Evolutionary conservation across 2,329 filamentous ascomycete genomes (phyloP), one percentile per base, ranked within the genome.

Genomic region (Lachnellula occidentalis): DNA sequence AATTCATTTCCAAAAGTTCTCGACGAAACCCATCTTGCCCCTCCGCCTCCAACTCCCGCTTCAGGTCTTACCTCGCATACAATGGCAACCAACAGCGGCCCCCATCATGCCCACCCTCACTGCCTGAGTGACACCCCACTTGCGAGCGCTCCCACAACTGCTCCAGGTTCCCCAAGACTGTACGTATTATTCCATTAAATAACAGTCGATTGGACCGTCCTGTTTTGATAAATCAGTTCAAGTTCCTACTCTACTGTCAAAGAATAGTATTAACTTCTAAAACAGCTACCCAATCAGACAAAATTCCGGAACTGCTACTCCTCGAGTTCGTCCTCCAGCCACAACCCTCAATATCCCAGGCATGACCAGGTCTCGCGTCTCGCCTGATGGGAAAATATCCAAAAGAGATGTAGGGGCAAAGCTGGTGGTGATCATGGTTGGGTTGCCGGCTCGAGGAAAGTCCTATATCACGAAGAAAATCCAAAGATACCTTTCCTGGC

Each of bases 401-500:
- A 86, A 92, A 68, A 82, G 92, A 67, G 94, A 99, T 79, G 88
- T 99, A 48, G 94, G 92, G 48, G 88, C 94, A 41, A 99, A 99
- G 77, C 78, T 99, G 58, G 90, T 97, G 68, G 95, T 99, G 66
- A 85, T 99, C 70, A 99, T 99, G 94, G 94, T 99, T 57, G 94
- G 94, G 60, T 76, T 99, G 65, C 94, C 94, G 2, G 94, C 94
- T 9, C 81, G 94, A 66, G 94, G 94, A 69, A 99, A 99, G 75
- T 96, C 92, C 53, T 99, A 99, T 73, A 95, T 99, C 66, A 97
- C 94, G 58, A 97, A 97, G 78, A 99, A 99, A 75, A 82, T 99
- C 59, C 88, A 94, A 56, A 83, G 94, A 58, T 99, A 97, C 69
- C 76, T 99, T 49, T 92, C 95, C 48, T 99, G 94, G 94, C 85